phyloP scores from a whole-genome alignment of 176 grass and related monocot genomes.

The Thinopyrum elongatum region DNA sequence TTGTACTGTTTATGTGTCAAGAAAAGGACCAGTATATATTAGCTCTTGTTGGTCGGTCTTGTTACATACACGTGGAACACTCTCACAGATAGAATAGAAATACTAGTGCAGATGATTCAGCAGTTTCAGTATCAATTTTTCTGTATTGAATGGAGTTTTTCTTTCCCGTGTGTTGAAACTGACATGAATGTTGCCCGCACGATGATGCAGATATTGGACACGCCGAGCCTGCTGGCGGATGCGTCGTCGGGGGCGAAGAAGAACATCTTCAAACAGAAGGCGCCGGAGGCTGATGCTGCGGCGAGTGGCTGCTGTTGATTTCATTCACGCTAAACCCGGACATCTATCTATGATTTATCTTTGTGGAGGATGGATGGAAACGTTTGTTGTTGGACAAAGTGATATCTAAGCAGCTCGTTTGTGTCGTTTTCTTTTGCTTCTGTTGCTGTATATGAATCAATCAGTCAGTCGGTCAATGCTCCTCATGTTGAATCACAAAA shows the following conservation, averaged over 20 bases:
- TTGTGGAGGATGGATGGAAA: not conserved
- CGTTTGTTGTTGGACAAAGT: not conserved
- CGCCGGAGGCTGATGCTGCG: conserved; percentile 57
- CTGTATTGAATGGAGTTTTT: not conserved
- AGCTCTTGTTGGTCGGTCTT: not conserved
- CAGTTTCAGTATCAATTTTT: not conserved
- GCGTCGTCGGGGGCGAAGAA: conserved; percentile 73
- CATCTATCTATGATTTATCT: not conserved
- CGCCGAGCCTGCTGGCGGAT: conserved; percentile 80
- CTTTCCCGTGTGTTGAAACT: not conserved
- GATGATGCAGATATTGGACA: conserved; percentile 72
- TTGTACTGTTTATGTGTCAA: conserved; percentile 6
- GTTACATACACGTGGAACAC: not conserved
- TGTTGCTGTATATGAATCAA: not conserved
- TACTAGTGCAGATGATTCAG: not conserved
- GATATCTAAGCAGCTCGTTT: not conserved
- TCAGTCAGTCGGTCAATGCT: not conserved
- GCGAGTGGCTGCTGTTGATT: conserved; percentile 73
- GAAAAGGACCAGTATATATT: not conserved
- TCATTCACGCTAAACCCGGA: not conserved
- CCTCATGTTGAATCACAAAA: not conserved
- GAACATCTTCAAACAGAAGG: conserved; percentile 97
- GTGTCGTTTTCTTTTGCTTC: not conserved
- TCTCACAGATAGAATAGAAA: not conserved
- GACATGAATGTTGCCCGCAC: not conserved